A percentile compares a stretch with the other conserved stretches of the same genome.
Conservation (phyloP, 805 yeast genomes). For the Huiozyma naganishii region DNA sequence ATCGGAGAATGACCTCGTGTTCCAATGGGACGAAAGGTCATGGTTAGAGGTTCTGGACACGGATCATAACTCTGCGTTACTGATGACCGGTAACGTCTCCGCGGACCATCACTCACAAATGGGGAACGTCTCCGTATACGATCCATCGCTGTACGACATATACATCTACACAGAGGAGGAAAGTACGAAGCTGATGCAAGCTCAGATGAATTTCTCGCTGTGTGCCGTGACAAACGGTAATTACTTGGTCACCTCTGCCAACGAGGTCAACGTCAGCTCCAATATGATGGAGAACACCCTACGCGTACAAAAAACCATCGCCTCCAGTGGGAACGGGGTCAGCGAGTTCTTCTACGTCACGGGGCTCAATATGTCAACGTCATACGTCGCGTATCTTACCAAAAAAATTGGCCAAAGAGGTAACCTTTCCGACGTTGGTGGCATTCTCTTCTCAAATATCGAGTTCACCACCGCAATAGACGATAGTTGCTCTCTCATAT, state of each 20-base stretch:
- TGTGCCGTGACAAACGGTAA: conserved; percentile 60
- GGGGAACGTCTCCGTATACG: conserved; percentile 15
- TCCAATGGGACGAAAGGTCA: conserved; percentile 55
- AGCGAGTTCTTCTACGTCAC: conserved; percentile 53
- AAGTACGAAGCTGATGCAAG: conserved; percentile 23
- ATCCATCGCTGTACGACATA: conserved; percentile 27
- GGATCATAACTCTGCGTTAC: conserved; percentile 55
- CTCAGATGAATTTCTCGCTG: conserved; percentile 43
- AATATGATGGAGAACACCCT: conserved; percentile 10
- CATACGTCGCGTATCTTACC: conserved; percentile 55
- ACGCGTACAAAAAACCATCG: conserved; percentile 25
- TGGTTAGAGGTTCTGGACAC: conserved; percentile 55
- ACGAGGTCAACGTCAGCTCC: conserved; percentile 1
- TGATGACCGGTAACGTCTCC: conserved; percentile 48
- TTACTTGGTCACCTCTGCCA: conserved; percentile 22
- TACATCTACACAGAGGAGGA: conserved; percentile 38
- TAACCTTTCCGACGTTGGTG: conserved; percentile 37
- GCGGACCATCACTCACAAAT: conserved; percentile 7
- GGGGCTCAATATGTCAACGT: conserved; percentile 49
- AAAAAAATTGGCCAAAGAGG: conserved; percentile 31
- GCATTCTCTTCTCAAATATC: conserved; percentile 48
- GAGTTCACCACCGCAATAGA: conserved; percentile 44
- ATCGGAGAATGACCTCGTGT: conserved; percentile 50
- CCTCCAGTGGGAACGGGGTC: conserved; percentile 36
- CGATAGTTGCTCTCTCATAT: conserved; percentile 61